phyloP scores from a whole-genome alignment of 805 yeast species.

The Scheffersomyces amazonensis region DNA sequence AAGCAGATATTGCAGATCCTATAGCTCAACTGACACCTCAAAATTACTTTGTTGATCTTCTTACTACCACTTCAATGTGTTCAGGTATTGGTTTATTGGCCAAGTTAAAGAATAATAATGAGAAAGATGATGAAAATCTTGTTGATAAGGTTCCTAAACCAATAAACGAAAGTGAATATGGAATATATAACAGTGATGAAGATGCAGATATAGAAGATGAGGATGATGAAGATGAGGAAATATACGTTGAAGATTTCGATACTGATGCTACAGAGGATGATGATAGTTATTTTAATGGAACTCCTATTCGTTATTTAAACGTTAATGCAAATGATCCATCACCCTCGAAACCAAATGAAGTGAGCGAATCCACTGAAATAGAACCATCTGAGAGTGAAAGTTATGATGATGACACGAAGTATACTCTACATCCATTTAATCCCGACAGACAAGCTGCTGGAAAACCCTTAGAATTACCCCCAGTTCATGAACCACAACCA shows the following conservation, averaged over 20 bases:
- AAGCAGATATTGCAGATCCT: conserved; percentile 29
- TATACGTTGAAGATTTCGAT: conserved; percentile 1
- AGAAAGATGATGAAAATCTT: neutral
- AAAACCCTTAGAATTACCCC: neutral
- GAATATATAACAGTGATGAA: neutral
- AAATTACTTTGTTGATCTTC: conserved; percentile 23
- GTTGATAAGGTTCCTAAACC: neutral
- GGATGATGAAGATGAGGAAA: conserved; percentile 6
- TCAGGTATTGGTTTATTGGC: conserved; percentile 20
- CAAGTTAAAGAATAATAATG: conserved; percentile 1
- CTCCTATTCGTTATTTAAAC: neutral
- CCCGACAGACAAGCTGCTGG: neutral
- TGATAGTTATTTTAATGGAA: neutral
- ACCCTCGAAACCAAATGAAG: neutral
- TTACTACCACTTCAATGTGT: conserved; percentile 28
- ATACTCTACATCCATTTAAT: neutral
- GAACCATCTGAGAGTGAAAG: neutral
- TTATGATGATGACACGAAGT: neutral
- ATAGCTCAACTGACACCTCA: conserved; percentile 19
- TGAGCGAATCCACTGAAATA: neutral
- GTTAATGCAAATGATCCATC: neutral
- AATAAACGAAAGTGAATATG: neutral
- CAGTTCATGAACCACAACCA: neutral
- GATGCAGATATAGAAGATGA: conserved; percentile 5
- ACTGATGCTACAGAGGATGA: conserved; percentile 1